Conservation (phyloP, 179 eudicot species). For the Carnegiea gigantea region DNA sequence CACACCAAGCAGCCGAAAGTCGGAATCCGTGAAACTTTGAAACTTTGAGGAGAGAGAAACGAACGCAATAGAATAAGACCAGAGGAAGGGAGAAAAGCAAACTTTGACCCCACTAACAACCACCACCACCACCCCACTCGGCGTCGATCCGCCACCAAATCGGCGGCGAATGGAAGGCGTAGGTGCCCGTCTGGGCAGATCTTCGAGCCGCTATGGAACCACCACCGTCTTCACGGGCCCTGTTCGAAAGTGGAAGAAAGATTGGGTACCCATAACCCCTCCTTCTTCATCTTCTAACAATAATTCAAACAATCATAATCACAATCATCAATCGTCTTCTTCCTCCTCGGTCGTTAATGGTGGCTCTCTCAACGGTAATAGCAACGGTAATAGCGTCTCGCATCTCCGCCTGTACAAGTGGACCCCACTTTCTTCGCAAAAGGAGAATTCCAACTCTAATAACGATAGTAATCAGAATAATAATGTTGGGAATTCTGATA, state of each 20-base stretch:
- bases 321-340: slow-evolving; percentile 23
- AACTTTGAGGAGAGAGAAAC: background rate
- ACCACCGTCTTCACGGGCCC: slow-evolving; percentile 87
- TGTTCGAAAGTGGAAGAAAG: slow-evolving; percentile 88
- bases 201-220: slow-evolving; percentile 82
- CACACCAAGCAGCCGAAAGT: background rate
- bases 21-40: slow-evolving; percentile 1
- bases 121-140: background rate
- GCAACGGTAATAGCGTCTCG: slow-evolving; percentile 33
- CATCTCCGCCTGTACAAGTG: slow-evolving; percentile 76
- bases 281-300: slow-evolving; percentile 29
- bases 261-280: slow-evolving; percentile 67
- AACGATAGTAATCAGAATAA: slow-evolving; percentile 9
- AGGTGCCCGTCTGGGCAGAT: slow-evolving; percentile 82
- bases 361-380: slow-evolving; percentile 25
- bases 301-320: slow-evolving; percentile 16
- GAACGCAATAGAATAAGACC: too few relatives aligned
- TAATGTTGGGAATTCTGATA: background rate
- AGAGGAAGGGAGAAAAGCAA: background rate
- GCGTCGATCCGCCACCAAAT: slow-evolving; percentile 8
- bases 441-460: slow-evolving; percentile 15
- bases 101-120: background rate
- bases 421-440: slow-evolving; percentile 60
- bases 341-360: slow-evolving; percentile 1
- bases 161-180: slow-evolving; percentile 71